Base-by-base conservation (phyloP, 129 eudicot genomes). In the Saussurea involucrata region DNA sequence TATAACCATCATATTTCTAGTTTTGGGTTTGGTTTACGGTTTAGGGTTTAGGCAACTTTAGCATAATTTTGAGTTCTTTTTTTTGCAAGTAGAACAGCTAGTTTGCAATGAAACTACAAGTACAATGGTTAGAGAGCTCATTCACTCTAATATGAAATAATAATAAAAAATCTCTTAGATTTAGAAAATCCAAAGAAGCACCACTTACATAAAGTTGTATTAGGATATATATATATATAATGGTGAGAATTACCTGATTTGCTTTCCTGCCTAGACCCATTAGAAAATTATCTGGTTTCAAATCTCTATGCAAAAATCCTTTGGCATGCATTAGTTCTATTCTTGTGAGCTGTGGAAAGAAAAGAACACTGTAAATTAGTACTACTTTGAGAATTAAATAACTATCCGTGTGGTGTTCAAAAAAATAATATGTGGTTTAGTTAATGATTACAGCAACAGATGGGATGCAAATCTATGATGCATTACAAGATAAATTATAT, bases 241-340 rank as follows among this genome's bases (percentile, higher is more conserved):
- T 24, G 67, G 21, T 58, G 17, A 24, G 4, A 78, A 32, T 82
- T 79, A 89, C 96, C 90, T 88, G 92, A 84, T 84, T 90, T 49
- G 96, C 96, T 88, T 88, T 90, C 76, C 96, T 83, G 40, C 96
- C 96, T 63, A 90, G 85, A 42, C 93, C 93, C 96, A 90, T 90
- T 4, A 90, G 81, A 69, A 88, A 88, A 83, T 90, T 90, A 72
- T 90, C 96, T 3, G 96, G 96, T 74, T 90, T 90, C 3, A 90
- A 77, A 71, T 90, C 96, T 46, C 96, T 83, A 85, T 90, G 96
- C 72, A 90, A 71, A 84, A 85, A 90, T 58, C 96, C 96, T 80
- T 83, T 86, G 33, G 89, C 78, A 60, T 90, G 96, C 77, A 80
- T 68, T 53, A 78, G 83, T 58, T 90, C 96, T 55, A 90, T 83